A percentile compares a stretch with the other conserved stretches of the same genome.
Evolutionary conservation across 176 grass and related monocot species (phyloP).

Genomic region (Ananas comosus): DNA sequence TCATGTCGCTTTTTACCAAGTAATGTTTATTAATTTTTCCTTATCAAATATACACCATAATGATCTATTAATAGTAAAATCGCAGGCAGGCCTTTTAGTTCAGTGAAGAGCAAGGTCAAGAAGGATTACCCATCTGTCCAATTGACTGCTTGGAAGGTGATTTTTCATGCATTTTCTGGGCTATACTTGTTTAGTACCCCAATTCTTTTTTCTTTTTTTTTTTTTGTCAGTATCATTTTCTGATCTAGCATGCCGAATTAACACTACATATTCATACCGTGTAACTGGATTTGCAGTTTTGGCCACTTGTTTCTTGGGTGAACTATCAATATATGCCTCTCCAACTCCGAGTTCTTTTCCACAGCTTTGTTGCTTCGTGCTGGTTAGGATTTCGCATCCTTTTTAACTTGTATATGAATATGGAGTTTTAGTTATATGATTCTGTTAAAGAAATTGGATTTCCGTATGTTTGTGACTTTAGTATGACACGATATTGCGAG

Average conservation of each 20-base stretch:
- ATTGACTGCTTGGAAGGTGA: conserved; percentile 41
- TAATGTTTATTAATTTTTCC: no score
- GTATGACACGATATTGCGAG: no score
- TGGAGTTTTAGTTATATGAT: no score
- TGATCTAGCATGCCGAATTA: no score
- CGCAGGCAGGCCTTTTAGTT: conserved; percentile 35
- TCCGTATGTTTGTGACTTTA: no score
- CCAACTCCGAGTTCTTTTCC: conserved; percentile 39
- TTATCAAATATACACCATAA: no score
- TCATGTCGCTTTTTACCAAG: no score
- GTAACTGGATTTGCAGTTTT: conserved; percentile 22
- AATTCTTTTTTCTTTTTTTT: no score
- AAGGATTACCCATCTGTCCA: conserved; percentile 43
- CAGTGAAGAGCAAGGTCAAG: conserved; percentile 30
- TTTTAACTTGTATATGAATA: background rate
- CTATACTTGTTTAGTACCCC: background rate
- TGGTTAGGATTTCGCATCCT: conserved; percentile 23
- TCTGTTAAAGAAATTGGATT: no score
- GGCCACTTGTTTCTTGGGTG: conserved; percentile 40
- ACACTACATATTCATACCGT: background rate
- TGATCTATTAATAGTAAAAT: conserved; percentile 1
- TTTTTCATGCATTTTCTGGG: background rate
- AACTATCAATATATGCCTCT: conserved; percentile 40
- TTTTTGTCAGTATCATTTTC: no score
- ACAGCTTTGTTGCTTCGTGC: conserved; percentile 40